phyloP scores from a whole-genome alignment of 345 rosid species.

The Clarkia xantiana region DNA sequence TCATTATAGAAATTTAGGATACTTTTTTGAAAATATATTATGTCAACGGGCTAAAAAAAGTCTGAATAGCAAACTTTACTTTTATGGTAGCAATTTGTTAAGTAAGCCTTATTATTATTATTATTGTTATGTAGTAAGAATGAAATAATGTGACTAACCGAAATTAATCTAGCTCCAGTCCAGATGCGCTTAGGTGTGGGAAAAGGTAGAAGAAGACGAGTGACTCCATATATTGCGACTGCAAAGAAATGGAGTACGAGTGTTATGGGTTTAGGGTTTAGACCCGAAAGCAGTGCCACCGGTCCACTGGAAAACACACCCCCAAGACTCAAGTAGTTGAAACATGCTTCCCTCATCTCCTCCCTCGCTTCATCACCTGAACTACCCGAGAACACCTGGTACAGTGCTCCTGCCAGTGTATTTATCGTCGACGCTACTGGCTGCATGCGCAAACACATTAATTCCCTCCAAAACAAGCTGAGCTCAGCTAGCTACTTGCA shows the following conservation, averaged over 20 bases:
- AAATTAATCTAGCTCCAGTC: conserved; percentile 13
- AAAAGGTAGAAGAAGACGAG: conserved; percentile 11
- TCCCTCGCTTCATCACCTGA: conserved; percentile 12
- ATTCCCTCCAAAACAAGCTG: background rate
- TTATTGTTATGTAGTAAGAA: too few relatives aligned
- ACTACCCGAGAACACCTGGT: conserved; percentile 13
- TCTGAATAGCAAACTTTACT: too few relatives aligned
- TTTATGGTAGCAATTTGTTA: too few relatives aligned
- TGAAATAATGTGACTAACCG: conserved; percentile 2
- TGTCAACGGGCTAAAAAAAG: too few relatives aligned
- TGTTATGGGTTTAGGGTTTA: conserved; percentile 10
- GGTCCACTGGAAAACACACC: conserved; percentile 12
- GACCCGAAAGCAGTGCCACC: conserved; percentile 12
- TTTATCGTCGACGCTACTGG: conserved; percentile 16
- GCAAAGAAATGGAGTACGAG: conserved; percentile 15
- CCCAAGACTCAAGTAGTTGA: conserved; percentile 15
- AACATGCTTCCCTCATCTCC: conserved; percentile 16
- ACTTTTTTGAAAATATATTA: too few relatives aligned
- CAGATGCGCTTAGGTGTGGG: conserved; percentile 13
- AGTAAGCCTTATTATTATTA: too few relatives aligned
- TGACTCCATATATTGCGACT: conserved; percentile 15
- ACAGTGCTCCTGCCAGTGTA: conserved; percentile 15
- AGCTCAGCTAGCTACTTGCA: background rate
- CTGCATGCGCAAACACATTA: conserved; percentile 6
- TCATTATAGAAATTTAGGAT: too few relatives aligned